Base-by-base conservation (phyloP, 2,329 filamentous ascomycete species). In the Cercospora sesami region DNA sequence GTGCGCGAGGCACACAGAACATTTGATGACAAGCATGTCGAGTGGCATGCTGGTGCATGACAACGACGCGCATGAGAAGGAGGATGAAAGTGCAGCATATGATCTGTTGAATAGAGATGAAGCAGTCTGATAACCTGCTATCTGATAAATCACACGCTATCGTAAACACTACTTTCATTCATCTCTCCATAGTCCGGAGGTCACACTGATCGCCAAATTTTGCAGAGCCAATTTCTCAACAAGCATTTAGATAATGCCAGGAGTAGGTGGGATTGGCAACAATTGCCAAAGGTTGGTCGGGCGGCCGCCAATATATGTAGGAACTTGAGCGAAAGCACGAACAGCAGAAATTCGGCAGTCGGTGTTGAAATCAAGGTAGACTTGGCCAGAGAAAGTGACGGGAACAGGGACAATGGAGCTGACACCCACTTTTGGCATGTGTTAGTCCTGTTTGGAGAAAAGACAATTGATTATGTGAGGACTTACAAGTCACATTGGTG, bases 361-460 rank as follows among this genome's bases (percentile, higher is more conserved):
- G 42, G 33, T 31, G 64, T 64, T 60, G 59, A 57, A 71, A 33
- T 65, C 59, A 4, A 70, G 42, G 23, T 67, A 71, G 4, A 71
- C 68, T 45, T 71, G 48, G 2, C 45, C 65, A 28, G 36, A 69
- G 66, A 70, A 68, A 9, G 68, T 70, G 55, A 70, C 63, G 4
- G 63, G 63, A 26, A 65, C 45, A 14, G 63, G 39, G 5, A 71
- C 57, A 10, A 33, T n/a, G 31, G 57, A 53, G 10, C 14, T 57
- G 5, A 66, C 67, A 28, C 33, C 31, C 33, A 42, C 39, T 39
- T 36, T 68, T 62, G 7, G 45, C n/a, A 59, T 5, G 8, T 9
- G 21, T 33, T 18, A 59, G 28, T 12, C 10, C 5, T 12, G 4
- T 14, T 30, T 36, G 1, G 12, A 36, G 14, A 36, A 14, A 36